phyloP scores from a whole-genome alignment of 2,329 filamentous ascomycete genomes.

The Aureobasidium pullulans region DNA sequence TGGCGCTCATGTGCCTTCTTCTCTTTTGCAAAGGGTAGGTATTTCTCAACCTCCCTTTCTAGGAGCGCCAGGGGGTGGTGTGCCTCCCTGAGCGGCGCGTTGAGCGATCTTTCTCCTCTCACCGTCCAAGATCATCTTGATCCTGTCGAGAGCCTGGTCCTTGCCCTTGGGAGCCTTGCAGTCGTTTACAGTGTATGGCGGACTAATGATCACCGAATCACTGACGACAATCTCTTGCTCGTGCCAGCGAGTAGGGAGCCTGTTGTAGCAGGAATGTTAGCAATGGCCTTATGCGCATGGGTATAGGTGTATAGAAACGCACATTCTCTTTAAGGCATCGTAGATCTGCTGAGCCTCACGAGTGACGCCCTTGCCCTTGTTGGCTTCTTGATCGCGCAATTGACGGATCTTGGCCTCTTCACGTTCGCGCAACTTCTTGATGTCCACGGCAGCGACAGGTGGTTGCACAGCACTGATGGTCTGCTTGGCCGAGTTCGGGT shows the following conservation, averaged over 20 bases:
- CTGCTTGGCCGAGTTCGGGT: constrained; percentile 30
- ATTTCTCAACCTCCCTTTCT: constrained; percentile 13
- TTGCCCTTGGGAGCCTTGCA: constrained; percentile 40
- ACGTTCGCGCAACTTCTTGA: constrained; percentile 46
- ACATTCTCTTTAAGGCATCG: constrained; percentile 53
- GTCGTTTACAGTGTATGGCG: constrained; percentile 52
- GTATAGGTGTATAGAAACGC: constrained; percentile 18
- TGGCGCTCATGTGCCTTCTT: not conserved
- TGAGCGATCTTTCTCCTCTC: constrained; percentile 35
- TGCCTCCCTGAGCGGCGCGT: not conserved
- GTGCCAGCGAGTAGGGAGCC: constrained; percentile 52
- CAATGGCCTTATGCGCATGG: not conserved
- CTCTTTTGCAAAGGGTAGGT: not conserved
- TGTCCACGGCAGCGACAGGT: constrained; percentile 46
- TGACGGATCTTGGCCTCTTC: constrained; percentile 50
- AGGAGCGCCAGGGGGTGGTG: not conserved
- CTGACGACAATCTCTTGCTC: constrained; percentile 52
- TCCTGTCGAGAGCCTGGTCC: constrained; percentile 33
- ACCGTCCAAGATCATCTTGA: constrained; percentile 41
- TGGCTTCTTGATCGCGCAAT: constrained; percentile 51
- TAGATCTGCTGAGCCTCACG: constrained; percentile 57
- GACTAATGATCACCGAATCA: constrained; percentile 51
- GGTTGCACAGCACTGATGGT: constrained; percentile 22
- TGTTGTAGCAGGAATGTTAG: constrained; percentile 15
- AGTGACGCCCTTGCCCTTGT: constrained; percentile 53